phyloP scores from a whole-genome alignment of 2,329 filamentous ascomycete species.

The Hypoxylon sp. region DNA sequence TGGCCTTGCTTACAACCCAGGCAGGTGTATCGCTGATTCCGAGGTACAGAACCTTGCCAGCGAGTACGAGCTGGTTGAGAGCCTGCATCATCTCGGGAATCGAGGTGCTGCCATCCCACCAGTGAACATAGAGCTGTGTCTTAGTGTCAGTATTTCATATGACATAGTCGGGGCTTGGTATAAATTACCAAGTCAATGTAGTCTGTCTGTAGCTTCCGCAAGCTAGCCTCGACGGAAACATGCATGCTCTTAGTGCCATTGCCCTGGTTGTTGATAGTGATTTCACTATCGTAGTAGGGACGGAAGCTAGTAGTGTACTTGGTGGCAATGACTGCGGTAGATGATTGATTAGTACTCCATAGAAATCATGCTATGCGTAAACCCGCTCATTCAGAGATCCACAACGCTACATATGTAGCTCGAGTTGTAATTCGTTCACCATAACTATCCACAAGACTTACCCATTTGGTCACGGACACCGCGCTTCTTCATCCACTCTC shows the following conservation, averaged over 20 bases:
- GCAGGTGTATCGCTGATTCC: slow-evolving; percentile 79
- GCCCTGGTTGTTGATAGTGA: slow-evolving; percentile 69
- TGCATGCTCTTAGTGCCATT: slow-evolving; percentile 75
- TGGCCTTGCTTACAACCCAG: slow-evolving; percentile 77
- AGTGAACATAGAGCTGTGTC: slow-evolving; percentile 70
- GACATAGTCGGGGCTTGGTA: neutral
- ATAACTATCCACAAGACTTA: slow-evolving; percentile 51
- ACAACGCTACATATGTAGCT: neutral
- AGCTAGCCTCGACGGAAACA: slow-evolving; percentile 68
- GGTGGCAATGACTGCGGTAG: slow-evolving; percentile 72
- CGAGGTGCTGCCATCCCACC: slow-evolving; percentile 77
- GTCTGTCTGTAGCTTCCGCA: slow-evolving; percentile 74
- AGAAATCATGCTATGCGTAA: neutral
- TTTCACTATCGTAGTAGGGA: slow-evolving; percentile 57
- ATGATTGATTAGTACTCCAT: slow-evolving; percentile 24
- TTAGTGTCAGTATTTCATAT: slow-evolving; percentile 34
- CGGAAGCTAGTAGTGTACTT: slow-evolving; percentile 76
- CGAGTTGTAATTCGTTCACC: neutral
- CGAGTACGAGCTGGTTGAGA: slow-evolving; percentile 71
- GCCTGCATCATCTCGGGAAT: slow-evolving; percentile 79
- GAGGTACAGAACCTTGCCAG: slow-evolving; percentile 77
- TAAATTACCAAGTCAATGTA: slow-evolving; percentile 75
- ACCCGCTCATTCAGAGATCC: neutral
- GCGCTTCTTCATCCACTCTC: slow-evolving; percentile 78
- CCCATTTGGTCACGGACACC: slow-evolving; percentile 76